phyloP scores from a whole-genome alignment of 208 protist genomes.

The Trypanosoma cruzi region DNA sequence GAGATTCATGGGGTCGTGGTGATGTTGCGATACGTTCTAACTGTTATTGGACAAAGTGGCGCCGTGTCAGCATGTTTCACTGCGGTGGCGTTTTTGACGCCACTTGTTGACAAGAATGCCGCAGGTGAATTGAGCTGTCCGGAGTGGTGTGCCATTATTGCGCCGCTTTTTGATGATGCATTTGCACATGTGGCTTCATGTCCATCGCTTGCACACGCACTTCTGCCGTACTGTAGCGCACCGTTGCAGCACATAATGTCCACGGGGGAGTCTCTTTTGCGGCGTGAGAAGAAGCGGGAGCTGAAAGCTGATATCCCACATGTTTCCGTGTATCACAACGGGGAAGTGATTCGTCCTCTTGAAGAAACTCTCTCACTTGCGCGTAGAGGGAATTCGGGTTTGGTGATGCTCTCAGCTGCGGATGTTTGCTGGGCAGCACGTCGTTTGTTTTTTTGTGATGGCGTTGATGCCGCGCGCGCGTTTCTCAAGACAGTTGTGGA shows the following conservation, averaged over 20 bases:
- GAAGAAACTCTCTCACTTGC: constrained; percentile 21
- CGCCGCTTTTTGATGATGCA: constrained; percentile 31
- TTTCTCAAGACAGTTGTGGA: constrained; percentile 31
- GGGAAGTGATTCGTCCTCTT: constrained; percentile 5
- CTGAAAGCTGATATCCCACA: not conserved
- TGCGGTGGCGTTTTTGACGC: constrained; percentile 13
- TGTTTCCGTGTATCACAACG: not conserved
- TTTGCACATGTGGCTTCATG: constrained; percentile 11
- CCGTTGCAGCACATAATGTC: constrained; percentile 15
- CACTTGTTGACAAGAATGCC: not conserved
- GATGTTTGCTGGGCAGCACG: constrained; percentile 23
- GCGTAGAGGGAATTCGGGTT: constrained; percentile 4
- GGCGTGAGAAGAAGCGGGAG: not conserved
- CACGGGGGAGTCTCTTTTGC: constrained; percentile 3
- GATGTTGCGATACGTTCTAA: constrained; percentile 12
- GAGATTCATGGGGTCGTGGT: constrained; percentile 21
- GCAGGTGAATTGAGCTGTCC: not conserved
- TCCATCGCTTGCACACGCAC: constrained; percentile 21
- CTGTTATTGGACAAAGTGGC: constrained; percentile 18
- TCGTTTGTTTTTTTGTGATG: constrained; percentile 26
- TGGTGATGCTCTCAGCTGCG: constrained; percentile 15
- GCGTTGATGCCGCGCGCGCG: constrained; percentile 1
- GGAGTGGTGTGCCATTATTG: constrained; percentile 24
- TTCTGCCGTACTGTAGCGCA: constrained; percentile 31
- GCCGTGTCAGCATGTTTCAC: constrained; percentile 25